Conservation (phyloP, 176 grass and related monocot species). For the Alopecurus myosuroides region DNA sequence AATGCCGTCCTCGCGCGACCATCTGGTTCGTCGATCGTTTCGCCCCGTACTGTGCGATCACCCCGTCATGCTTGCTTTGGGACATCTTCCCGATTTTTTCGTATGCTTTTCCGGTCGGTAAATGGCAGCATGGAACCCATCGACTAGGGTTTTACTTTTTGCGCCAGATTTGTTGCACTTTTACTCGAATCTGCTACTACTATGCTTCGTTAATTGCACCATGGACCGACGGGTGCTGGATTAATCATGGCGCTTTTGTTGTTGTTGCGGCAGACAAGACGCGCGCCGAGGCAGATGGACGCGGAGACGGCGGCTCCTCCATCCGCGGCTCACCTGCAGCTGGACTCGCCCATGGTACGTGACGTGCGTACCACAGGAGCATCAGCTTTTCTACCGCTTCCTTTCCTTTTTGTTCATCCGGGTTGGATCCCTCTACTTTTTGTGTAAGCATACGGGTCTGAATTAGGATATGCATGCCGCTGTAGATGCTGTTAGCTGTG, state of each 20-base stretch:
- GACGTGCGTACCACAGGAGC: not conserved
- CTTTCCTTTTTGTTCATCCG: not conserved
- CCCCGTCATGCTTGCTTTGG: not conserved
- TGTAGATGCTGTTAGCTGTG: not conserved
- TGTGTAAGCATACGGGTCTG: not conserved
- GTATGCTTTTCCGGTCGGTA: not conserved
- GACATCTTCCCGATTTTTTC: not conserved
- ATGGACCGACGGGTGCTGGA: not conserved
- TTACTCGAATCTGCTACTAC: not conserved
- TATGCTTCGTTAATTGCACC: not conserved
- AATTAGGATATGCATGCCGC: not conserved
- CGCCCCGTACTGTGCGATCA: not conserved
- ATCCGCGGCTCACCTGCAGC: not conserved
- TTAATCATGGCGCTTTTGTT: not conserved
- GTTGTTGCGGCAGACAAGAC: not conserved
- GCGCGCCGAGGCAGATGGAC: constrained; percentile 24
- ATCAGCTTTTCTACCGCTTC: not conserved
- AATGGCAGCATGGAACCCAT: not conserved
- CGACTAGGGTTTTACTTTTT: not conserved
- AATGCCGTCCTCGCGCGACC: not conserved
- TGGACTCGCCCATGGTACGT: constrained; percentile 42
- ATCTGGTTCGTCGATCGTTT: not conserved
- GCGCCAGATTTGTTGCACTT: not conserved
- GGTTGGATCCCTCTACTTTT: not conserved
- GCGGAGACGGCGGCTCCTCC: constrained; percentile 34